These are phyloP conservation scores for Trebouxia sp. DNA, from an alignment of 139 green algal species.

Conservation along the genomic window DNA sequence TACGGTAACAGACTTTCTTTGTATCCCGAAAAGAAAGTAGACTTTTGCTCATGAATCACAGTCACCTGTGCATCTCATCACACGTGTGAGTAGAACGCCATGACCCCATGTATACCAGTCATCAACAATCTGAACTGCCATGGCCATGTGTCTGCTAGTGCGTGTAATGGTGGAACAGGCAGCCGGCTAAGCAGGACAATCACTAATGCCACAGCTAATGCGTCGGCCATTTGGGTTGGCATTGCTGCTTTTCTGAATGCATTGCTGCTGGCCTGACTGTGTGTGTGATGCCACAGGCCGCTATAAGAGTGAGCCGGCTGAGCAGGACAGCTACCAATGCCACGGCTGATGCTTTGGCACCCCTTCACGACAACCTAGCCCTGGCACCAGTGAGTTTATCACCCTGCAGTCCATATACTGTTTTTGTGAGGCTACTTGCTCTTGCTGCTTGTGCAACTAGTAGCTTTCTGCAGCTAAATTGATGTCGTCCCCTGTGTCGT, in stretches of 20 bases:
- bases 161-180: not conserved
- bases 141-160: not conserved
- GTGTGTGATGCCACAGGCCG: constrained; percentile 31
- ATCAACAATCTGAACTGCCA: too few species aligned
- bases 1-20: too few species aligned
- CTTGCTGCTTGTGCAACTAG: not conserved
- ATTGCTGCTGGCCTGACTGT: not conserved
- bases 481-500: not conserved
- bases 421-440: not conserved
- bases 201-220: not conserved
- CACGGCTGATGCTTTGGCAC: constrained; percentile 37
- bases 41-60: too few species aligned
- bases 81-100: too few species aligned
- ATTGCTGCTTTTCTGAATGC: not conserved
- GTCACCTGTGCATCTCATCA: too few species aligned
- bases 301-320: constrained; percentile 48
- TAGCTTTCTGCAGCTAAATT: not conserved
- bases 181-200: not conserved
- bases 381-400: constrained; percentile 50
- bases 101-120: too few species aligned
- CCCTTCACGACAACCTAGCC: constrained; percentile 70
- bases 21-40: too few species aligned
- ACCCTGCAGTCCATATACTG: not conserved
- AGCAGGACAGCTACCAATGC: constrained; percentile 36
- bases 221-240: too few species aligned